phyloP scores from a whole-genome alignment of 192 early-diverging fungal genomes.

The Phycomyces nitens region DNA sequence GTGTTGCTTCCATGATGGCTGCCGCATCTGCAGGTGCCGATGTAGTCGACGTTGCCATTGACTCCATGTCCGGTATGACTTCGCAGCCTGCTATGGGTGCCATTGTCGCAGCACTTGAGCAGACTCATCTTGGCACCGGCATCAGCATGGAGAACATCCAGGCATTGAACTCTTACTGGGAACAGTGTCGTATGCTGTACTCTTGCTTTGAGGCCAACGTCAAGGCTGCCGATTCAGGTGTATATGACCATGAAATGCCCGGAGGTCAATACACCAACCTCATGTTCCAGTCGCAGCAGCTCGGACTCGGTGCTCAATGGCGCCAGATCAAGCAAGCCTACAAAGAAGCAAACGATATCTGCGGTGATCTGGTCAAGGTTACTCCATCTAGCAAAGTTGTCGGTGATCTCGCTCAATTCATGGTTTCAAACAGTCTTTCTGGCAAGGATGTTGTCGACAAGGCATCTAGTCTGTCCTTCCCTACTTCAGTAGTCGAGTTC shows the following conservation, averaged over 20 bases:
- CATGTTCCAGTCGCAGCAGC: conserved; percentile 94
- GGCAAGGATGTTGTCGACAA: conserved; percentile 73
- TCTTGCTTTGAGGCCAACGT: conserved; percentile 95
- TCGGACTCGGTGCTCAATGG: conserved; percentile 92
- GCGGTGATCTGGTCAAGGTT: conserved; percentile 97
- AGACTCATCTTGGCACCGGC: conserved; percentile 79
- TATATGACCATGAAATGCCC: conserved; percentile 97
- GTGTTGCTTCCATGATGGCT: conserved; percentile 91
- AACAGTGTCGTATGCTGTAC: conserved; percentile 92
- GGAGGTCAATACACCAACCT: conserved; percentile 98
- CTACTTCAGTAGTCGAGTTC: conserved; percentile 91
- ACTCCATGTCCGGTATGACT: conserved; percentile 92
- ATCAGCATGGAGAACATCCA: conserved; percentile 76
- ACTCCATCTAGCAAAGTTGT: conserved; percentile 99
- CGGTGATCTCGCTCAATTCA: conserved; percentile 96
- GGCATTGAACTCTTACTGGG: conserved; percentile 93
- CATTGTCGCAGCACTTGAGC: conserved; percentile 78
- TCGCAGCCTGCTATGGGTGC: conserved; percentile 98
- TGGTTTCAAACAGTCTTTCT: conserved; percentile 85
- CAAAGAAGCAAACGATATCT: conserved; percentile 83
- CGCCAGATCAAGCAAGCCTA: conserved; percentile 92
- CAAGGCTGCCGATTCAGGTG: conserved; percentile 82
- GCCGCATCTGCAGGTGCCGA: conserved; percentile 90
- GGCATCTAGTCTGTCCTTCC: conserved; percentile 82
- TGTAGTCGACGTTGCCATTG: conserved; percentile 89